Evolutionary conservation across 805 yeast species (phyloP).

Genomic region (Starmerella riodocensis): DNA sequence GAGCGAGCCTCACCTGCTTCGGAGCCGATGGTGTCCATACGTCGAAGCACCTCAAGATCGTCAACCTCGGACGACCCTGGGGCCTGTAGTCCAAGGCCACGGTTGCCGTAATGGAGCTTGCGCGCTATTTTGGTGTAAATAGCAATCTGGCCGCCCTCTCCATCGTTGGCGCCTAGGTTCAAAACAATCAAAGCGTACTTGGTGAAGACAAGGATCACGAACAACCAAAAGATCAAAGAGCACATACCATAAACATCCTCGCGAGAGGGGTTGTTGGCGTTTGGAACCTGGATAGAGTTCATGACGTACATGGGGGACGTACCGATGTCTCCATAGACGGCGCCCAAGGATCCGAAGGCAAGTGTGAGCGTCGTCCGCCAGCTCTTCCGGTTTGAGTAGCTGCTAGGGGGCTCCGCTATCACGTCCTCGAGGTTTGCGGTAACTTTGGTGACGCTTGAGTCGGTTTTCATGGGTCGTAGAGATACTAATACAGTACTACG

Average conservation of each 20-base stretch:
- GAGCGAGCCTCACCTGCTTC: background rate
- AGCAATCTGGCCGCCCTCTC: slow-evolving; percentile 56
- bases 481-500: too few species aligned
- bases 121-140: slow-evolving; percentile 46
- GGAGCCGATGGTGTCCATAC: slow-evolving; percentile 7
- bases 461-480: background rate
- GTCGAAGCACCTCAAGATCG: slow-evolving; percentile 10
- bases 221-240: slow-evolving; percentile 43
- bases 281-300: slow-evolving; percentile 9
- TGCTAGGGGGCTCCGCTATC: background rate
- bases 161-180: slow-evolving; percentile 40
- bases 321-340: slow-evolving; percentile 53
- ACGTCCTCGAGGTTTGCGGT: background rate
- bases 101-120: slow-evolving; percentile 28
- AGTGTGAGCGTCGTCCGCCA: slow-evolving; percentile 13
- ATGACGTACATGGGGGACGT: slow-evolving; percentile 42
- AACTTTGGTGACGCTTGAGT: background rate
- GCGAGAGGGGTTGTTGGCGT: slow-evolving; percentile 26
- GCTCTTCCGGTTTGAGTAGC: background rate
- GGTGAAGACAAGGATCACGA: slow-evolving; percentile 39
- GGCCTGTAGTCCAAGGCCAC: slow-evolving; percentile 10
- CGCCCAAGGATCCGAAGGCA: slow-evolving; percentile 40
- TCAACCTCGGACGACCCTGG: slow-evolving; percentile 10
- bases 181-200: slow-evolving; percentile 42
- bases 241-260: slow-evolving; percentile 38